Percentiles rank a stretch among this genome's conserved stretches.
phyloP scores from a whole-genome alignment of 495 filamentous ascomycete genomes.

The Daldinia grandis region DNA sequence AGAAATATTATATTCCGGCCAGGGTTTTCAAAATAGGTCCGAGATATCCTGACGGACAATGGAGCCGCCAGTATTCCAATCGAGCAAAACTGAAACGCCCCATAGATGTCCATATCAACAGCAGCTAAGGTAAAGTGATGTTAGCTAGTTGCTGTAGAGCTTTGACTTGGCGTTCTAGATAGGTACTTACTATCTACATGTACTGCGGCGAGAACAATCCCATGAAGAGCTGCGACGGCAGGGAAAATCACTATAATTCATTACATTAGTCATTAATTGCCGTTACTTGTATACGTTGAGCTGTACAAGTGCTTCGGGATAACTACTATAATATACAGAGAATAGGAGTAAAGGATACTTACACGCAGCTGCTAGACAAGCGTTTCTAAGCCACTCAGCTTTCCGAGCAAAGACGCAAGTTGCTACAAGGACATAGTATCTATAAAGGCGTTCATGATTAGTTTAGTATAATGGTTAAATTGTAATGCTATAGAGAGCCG shows the following conservation, averaged over 20 bases:
- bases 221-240: constrained; percentile 67
- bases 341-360: constrained; percentile 1
- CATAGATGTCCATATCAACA: constrained; percentile 71
- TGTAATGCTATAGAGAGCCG: not conserved
- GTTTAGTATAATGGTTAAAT: not conserved
- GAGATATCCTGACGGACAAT: constrained; percentile 61
- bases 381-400: constrained; percentile 64
- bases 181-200: constrained; percentile 59
- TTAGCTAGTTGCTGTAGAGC: constrained; percentile 8
- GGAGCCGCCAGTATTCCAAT: constrained; percentile 69
- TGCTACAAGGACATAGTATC: constrained; percentile 67
- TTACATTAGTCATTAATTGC: constrained; percentile 3
- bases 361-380: constrained; percentile 66
- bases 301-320: not conserved
- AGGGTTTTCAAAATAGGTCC: constrained; percentile 67
- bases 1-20: constrained; percentile 69
- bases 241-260: constrained; percentile 58
- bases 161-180: not conserved
- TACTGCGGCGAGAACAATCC: constrained; percentile 62
- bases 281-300: not conserved
- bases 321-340: not conserved
- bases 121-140: constrained; percentile 51
- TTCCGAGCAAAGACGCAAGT: constrained; percentile 66
- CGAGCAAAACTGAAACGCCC: constrained; percentile 68
- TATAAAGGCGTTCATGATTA: constrained; percentile 32